These are phyloP conservation scores for Metschnikowia santaceciliae DNA, from an alignment of 805 yeast genomes.

Conservation along the genomic window DNA sequence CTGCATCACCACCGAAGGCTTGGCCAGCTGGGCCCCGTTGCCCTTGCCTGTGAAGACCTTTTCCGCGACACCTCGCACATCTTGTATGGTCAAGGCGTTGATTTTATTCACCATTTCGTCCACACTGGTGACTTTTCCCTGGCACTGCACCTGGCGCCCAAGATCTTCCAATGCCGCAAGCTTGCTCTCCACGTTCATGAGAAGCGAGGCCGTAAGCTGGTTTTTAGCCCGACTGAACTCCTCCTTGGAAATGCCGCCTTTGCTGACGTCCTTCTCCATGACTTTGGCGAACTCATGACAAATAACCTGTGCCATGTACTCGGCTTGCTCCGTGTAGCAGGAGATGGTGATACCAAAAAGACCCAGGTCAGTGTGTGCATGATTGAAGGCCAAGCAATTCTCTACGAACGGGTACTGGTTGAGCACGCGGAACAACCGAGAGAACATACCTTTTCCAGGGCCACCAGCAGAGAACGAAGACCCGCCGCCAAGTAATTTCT, in stretches of 20 bases:
- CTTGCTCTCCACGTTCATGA: constrained; percentile 91
- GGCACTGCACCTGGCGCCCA: constrained; percentile 90
- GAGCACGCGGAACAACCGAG: constrained; percentile 84
- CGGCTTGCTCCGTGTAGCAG: constrained; percentile 83
- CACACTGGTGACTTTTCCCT: constrained; percentile 69
- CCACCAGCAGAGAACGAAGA: constrained; percentile 98
- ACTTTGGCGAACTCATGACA: constrained; percentile 41
- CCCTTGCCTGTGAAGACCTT: constrained; percentile 67
- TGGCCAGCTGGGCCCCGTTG: constrained; percentile 44
- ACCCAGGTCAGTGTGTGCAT: constrained; percentile 86
- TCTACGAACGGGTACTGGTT: constrained; percentile 91
- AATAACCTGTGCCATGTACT: constrained; percentile 75
- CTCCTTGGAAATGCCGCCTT: constrained; percentile 57
- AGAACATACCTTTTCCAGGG: constrained; percentile 98
- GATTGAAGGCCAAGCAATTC: constrained; percentile 82
- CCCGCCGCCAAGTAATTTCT: constrained; percentile 91
- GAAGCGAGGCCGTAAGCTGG: constrained; percentile 78
- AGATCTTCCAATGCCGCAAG: constrained; percentile 93
- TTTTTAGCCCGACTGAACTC: constrained; percentile 91
- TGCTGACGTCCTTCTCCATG: constrained; percentile 29
- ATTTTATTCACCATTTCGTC: constrained; percentile 79
- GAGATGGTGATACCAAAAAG: constrained; percentile 84
- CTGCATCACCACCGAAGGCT: constrained; percentile 85
- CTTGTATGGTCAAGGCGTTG: constrained; percentile 60
- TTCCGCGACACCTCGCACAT: constrained; percentile 69